A percentile compares a stretch with the other conserved stretches of the same genome.
phyloP scores from a whole-genome alignment of 768 basidiomycete genomes.

The Hygrophoropsis aurantiaca region DNA sequence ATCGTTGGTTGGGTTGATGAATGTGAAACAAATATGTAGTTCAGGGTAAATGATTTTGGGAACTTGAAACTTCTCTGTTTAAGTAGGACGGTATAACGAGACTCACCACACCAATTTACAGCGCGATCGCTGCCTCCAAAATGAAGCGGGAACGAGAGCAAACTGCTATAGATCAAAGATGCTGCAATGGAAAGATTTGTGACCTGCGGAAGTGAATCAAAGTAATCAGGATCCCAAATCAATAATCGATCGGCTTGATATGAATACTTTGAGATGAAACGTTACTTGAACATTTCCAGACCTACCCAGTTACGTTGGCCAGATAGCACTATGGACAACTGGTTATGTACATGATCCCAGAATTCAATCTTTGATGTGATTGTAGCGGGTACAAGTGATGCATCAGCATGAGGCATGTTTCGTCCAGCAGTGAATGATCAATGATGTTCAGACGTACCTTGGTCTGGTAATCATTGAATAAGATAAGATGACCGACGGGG shows the following conservation, averaged over 20 bases:
- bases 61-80: no score
- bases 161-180: constrained; percentile 75
- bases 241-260: constrained; percentile 5
- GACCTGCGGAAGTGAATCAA: constrained; percentile 44
- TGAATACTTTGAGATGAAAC: constrained; percentile 1
- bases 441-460: no score
- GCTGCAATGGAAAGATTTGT: constrained; percentile 87
- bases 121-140: constrained; percentile 65
- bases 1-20: no score
- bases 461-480: no score
- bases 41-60: no score
- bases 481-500: no score
- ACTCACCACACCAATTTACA: constrained; percentile 93
- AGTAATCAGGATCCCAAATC: not conserved
- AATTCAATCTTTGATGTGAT: constrained; percentile 75
- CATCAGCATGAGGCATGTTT: constrained; percentile 83
- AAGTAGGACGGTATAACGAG: not conserved
- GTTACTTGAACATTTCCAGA: no score
- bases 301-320: constrained; percentile 79
- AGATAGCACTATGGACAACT: constrained; percentile 61
- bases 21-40: no score
- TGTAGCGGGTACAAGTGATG: constrained; percentile 65
- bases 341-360: constrained; percentile 72
- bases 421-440: not conserved
- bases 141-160: constrained; percentile 61